Conservation (phyloP, 1,284 basidiomycete genomes). For the Puccinia triticina region DNA sequence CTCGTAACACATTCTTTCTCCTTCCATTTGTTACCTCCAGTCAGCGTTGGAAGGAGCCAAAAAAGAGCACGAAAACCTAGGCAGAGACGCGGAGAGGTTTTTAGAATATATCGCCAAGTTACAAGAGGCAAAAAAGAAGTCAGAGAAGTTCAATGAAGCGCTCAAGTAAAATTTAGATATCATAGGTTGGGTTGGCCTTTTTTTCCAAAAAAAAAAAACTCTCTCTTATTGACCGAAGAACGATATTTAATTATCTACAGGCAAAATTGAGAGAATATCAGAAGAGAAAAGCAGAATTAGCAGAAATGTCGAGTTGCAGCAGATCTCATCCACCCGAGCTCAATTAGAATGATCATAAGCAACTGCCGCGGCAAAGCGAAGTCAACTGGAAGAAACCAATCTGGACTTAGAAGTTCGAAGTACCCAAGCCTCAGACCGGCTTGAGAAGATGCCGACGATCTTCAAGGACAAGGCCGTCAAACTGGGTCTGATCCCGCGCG, state of each 20-base stretch:
- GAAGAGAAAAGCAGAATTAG: conserved; percentile 61
- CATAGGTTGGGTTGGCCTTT: conserved; percentile 18
- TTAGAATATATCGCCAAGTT: conserved; percentile 32
- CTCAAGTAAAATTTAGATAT: conserved; percentile 27
- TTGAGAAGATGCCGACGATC: conserved; percentile 75
- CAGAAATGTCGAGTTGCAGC: conserved; percentile 78
- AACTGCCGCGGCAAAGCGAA: conserved; percentile 74
- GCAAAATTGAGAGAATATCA: conserved; percentile 27
- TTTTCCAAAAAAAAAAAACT: background rate
- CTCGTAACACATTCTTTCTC: background rate
- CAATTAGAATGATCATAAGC: conserved; percentile 69
- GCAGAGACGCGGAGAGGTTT: conserved; percentile 41
- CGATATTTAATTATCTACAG: conserved; percentile 15
- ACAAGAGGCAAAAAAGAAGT: conserved; percentile 32
- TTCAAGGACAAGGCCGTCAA: conserved; percentile 73
- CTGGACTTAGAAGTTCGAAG: conserved; percentile 77
- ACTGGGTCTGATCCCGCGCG: conserved; percentile 73
- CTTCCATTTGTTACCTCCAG: background rate
- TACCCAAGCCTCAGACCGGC: conserved; percentile 73
- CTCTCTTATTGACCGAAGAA: background rate
- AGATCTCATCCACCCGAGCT: conserved; percentile 83
- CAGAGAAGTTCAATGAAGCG: conserved; percentile 41
- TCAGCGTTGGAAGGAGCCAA: conserved; percentile 40
- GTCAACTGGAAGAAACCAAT: conserved; percentile 70
- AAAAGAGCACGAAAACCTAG: conserved; percentile 46